Evolutionary conservation across 257 asterid species (phyloP), one percentile per base, ranked within the genome.

Genomic region (Nicotiana tomentosiformis): DNA sequence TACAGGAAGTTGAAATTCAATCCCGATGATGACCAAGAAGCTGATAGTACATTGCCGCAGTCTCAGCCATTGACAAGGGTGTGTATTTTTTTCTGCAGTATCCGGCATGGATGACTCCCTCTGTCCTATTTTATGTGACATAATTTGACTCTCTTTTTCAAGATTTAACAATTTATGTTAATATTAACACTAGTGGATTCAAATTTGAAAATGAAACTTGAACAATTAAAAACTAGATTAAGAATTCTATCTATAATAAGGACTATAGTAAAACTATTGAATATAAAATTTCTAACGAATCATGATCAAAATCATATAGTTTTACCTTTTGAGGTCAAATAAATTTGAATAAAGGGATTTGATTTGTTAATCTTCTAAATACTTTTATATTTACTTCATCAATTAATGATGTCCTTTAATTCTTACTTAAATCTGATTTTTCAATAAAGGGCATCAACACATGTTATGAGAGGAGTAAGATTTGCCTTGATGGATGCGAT

Each of bases 401-500:
- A 72, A 14, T 14, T 72, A 43, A 20, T 37, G n/a, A 39, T 43
- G 60, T 46, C 16, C 43, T 49, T 43, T 26, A 15, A 12, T 81
- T 37, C 32, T 80, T 57, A 66, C 14, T 17, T 66, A 46, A 46
- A 65, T 84, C 65, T 78, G 26, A 78, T 82, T 82, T 78, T 32
- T 18, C 20, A 60, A 69, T 87, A 82, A 81, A 94, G 98, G 95
- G 93, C 32, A 84, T 83, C 20, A 85, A 89, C 77, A 66, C 85
- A 80, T 89, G 94, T 83, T 91, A 83, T 5, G 95, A 93, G 83
- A 92, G 91, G 88, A 89, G 86, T 86, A 93, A 91, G 90, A 89
- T 91, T 84, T 90, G 96, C 86, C 89, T 94, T 1, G 93, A 89
- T 30, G 93, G 94, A 76, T 89, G 93, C 70, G 92, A 91, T 83